Evolutionary conservation across 352 stramenopile genomes (phyloP).

Genomic region (Pythium vanterpoolii): DNA sequence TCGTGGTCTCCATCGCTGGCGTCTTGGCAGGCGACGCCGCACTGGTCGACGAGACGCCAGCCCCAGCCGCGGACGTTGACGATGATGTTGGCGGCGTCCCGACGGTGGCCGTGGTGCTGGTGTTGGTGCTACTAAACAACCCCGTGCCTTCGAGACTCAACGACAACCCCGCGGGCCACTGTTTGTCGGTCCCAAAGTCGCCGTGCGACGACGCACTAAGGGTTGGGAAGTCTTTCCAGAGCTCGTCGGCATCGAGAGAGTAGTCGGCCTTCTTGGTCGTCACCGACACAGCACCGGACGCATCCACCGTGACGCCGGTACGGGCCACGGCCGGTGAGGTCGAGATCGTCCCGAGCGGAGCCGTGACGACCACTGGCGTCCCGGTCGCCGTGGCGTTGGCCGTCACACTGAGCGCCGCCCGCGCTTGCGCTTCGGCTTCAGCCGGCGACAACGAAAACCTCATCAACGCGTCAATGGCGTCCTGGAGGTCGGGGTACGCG

Average conservation of each 20-base stretch:
- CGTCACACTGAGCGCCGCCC: constrained; percentile 1
- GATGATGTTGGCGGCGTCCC: not conserved
- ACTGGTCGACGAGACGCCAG: not conserved
- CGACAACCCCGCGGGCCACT: constrained; percentile 58
- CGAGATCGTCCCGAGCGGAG: constrained; percentile 32
- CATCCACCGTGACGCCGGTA: not conserved
- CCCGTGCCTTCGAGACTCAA: constrained; percentile 49
- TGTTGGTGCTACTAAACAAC: constrained; percentile 18
- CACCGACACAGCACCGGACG: constrained; percentile 17
- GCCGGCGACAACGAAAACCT: constrained; percentile 71
- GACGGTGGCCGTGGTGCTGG: not conserved
- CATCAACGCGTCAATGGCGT: constrained; percentile 87
- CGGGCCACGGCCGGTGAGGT: constrained; percentile 25
- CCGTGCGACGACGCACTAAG: constrained; percentile 26
- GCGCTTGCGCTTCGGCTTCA: constrained; percentile 34
- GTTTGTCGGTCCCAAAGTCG: constrained; percentile 33
- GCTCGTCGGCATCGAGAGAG: constrained; percentile 55
- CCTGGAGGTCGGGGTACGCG: constrained; percentile 73
- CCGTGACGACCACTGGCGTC: not conserved
- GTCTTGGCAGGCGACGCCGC: not conserved
- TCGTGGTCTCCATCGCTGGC: not conserved
- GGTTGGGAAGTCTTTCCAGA: constrained; percentile 79
- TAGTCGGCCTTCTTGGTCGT: constrained; percentile 46
- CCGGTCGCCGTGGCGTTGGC: not conserved
- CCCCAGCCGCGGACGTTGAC: no score